Evolutionary conservation across 1,284 basidiomycete genomes (phyloP).

Genomic region (Boletus albobrunnescens): DNA sequence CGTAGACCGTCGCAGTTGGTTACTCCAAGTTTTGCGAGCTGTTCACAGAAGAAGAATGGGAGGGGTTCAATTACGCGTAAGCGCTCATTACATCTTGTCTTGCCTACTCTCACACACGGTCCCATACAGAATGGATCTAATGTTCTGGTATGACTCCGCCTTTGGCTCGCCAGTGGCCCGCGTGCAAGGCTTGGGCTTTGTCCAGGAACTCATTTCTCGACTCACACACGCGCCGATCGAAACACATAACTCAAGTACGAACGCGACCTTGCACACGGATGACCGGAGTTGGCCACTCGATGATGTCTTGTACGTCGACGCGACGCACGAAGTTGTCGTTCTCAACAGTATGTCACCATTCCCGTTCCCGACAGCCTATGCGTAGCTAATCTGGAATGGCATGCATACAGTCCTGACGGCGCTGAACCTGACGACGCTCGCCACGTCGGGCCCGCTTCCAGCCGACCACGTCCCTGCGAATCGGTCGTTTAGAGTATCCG

Average conservation of each 20-base stretch:
- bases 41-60: conserved; percentile 88
- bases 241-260: conserved; percentile 71
- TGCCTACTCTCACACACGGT: neutral
- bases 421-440: conserved; percentile 56
- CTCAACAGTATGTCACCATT: conserved; percentile 55
- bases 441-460: conserved; percentile 48
- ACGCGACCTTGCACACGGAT: conserved; percentile 71
- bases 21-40: conserved; percentile 87
- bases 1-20: conserved; percentile 82
- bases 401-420: conserved; percentile 44
- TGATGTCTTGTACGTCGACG: conserved; percentile 81
- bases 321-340: conserved; percentile 82
- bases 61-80: conserved; percentile 81
- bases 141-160: conserved; percentile 67
- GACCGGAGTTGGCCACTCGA: conserved; percentile 75
- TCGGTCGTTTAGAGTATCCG: conserved; percentile 33
- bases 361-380: neutral
- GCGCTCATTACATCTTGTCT: conserved; percentile 23
- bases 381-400: neutral
- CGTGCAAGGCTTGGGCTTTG: conserved; percentile 80
- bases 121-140: conserved; percentile 12
- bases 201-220: conserved; percentile 78
- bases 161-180: conserved; percentile 74
- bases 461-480: conserved; percentile 50
- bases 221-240: conserved; percentile 72